Evolutionary conservation across 2,329 filamentous ascomycete genomes (phyloP).

Genomic region (Orbilia oligospora): DNA sequence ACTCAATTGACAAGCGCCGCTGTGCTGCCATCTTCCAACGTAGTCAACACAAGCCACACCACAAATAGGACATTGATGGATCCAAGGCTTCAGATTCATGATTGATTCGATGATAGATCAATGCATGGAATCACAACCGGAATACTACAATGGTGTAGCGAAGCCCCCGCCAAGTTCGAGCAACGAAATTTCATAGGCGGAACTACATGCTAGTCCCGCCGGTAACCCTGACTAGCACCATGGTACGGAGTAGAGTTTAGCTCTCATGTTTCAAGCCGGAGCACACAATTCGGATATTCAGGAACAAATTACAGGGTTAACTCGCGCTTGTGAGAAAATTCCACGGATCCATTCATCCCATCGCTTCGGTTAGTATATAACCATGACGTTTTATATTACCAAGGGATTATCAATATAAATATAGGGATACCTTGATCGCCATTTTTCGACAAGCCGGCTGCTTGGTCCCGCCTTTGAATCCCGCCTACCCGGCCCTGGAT

Average conservation of each 20-base stretch:
- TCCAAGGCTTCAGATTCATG: not conserved
- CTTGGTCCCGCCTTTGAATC: not conserved
- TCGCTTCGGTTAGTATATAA: not conserved
- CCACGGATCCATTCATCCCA: constrained; percentile 19
- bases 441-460: constrained; percentile 4
- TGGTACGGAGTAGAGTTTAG: constrained; percentile 15
- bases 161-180: not conserved
- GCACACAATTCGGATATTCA: constrained; percentile 16
- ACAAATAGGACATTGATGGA: no score
- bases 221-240: constrained; percentile 10
- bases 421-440: not conserved
- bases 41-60: constrained; percentile 22
- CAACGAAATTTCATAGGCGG: not conserved
- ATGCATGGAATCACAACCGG: not conserved
- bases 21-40: not conserved
- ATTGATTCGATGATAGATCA: no score
- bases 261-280: constrained; percentile 17
- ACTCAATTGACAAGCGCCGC: no score
- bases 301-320: constrained; percentile 43
- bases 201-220: constrained; percentile 11
- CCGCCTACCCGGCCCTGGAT: constrained; percentile 8
- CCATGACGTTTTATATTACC: constrained; percentile 6
- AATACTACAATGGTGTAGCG: not conserved
- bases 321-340: constrained; percentile 31
- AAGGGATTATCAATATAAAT: constrained; percentile 8